These are phyloP conservation scores for Emericellopsis terricola DNA, from an alignment of 495 filamentous ascomycete genomes.

Conservation along the genomic window DNA sequence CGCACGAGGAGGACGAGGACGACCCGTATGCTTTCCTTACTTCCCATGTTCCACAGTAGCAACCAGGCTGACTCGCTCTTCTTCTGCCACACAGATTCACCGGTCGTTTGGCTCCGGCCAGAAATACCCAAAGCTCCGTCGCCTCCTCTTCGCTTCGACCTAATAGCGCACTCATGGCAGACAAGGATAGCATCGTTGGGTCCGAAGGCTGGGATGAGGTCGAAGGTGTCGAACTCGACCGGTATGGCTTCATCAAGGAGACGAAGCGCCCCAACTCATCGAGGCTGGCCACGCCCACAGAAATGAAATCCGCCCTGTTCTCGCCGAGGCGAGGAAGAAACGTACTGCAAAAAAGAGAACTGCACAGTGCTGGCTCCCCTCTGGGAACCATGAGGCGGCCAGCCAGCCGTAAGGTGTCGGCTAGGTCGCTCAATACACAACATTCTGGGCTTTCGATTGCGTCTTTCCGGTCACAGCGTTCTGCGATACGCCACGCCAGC, in stretches of 20 bases:
- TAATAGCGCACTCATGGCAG: constrained; percentile 13
- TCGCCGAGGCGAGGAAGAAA: constrained; percentile 18
- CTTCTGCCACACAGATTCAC: neutral
- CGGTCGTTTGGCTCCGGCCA: constrained; percentile 4
- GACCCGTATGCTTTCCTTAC: constrained; percentile 31
- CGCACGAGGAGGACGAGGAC: constrained; percentile 29
- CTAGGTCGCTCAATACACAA: constrained; percentile 32
- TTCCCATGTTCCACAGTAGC: neutral
- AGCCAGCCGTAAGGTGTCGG: constrained; percentile 29
- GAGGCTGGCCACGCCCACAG: constrained; percentile 15
- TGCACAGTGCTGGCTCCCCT: constrained; percentile 17
- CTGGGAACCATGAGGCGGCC: constrained; percentile 14
- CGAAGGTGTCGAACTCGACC: constrained; percentile 70
- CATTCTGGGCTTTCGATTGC: constrained; percentile 29
- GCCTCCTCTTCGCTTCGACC: constrained; percentile 24
- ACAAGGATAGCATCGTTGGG: constrained; percentile 50
- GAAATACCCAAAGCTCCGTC: constrained; percentile 13
- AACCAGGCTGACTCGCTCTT: neutral
- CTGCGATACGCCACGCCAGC: constrained; percentile 41
- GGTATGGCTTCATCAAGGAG: constrained; percentile 79
- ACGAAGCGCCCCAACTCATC: constrained; percentile 15
- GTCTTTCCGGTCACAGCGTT: constrained; percentile 36
- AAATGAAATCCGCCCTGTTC: constrained; percentile 11
- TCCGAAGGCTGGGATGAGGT: constrained; percentile 94
- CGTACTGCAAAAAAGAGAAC: constrained; percentile 20